These are phyloP conservation scores for Blastobotrys parvus DNA, from an alignment of 805 yeast genomes.

Conservation along the genomic window DNA sequence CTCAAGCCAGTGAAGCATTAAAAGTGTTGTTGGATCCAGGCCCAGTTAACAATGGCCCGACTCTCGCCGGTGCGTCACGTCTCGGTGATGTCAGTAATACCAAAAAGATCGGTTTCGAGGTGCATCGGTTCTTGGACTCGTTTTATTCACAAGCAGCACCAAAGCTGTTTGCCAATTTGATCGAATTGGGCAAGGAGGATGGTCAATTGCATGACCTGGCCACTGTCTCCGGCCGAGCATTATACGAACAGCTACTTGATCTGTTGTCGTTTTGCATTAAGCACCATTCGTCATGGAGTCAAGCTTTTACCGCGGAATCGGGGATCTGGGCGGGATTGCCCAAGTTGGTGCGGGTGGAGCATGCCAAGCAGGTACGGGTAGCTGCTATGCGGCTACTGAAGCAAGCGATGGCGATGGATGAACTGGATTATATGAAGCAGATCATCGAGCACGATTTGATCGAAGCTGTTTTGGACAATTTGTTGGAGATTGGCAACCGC, in stretches of 20 bases:
- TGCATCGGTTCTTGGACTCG: not conserved
- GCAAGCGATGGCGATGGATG: slow-evolving; percentile 48
- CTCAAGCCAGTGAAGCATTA: slow-evolving; percentile 79
- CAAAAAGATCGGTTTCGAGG: not conserved
- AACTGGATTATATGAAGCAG: slow-evolving; percentile 48
- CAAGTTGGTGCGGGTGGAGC: slow-evolving; percentile 37
- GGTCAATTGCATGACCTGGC: not conserved
- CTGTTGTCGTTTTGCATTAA: slow-evolving; percentile 57
- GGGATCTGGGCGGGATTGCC: slow-evolving; percentile 50
- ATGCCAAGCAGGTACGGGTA: slow-evolving; percentile 44
- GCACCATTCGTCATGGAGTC: slow-evolving; percentile 53
- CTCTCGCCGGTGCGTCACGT: not conserved
- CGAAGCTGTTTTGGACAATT: slow-evolving; percentile 39
- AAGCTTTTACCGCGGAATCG: slow-evolving; percentile 56
- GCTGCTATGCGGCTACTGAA: slow-evolving; percentile 66
- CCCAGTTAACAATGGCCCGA: not conserved
- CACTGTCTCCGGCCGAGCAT: not conserved
- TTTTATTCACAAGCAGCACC: not conserved
- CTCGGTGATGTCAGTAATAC: not conserved
- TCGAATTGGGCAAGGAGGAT: not conserved
- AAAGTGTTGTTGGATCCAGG: slow-evolving; percentile 55
- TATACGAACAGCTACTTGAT: slow-evolving; percentile 44
- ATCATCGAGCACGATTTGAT: slow-evolving; percentile 50
- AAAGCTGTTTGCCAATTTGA: not conserved
- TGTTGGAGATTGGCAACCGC: slow-evolving; percentile 38